These are phyloP conservation scores for Medicago truncatula DNA, from an alignment of 306 rosid species.

Conservation along the genomic window DNA sequence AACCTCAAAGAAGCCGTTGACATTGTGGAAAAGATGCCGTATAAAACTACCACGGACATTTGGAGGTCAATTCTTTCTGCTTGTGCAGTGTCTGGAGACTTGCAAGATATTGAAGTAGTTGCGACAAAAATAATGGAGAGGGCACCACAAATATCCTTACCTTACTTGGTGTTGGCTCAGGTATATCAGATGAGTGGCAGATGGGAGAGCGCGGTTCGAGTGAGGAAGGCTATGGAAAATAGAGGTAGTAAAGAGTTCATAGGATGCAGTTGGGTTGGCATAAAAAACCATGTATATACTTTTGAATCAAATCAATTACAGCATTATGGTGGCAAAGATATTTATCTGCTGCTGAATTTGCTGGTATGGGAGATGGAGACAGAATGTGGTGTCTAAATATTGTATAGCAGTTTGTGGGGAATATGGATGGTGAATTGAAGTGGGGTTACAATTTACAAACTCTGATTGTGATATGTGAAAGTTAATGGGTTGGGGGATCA, in stretches of 20 bases:
- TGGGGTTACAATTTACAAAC: constrained; percentile 1
- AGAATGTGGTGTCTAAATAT: constrained; percentile 44
- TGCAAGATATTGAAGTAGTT: constrained; percentile 63
- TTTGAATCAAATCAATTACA: constrained; percentile 65
- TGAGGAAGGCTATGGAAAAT: constrained; percentile 57
- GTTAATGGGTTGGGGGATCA: neutral
- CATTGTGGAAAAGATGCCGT: constrained; percentile 56
- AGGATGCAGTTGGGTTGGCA: constrained; percentile 75
- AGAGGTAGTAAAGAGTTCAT: constrained; percentile 45
- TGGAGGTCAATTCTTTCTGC: constrained; percentile 69
- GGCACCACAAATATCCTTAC: constrained; percentile 61
- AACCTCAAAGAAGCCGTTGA: constrained; percentile 66
- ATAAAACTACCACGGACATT: constrained; percentile 47
- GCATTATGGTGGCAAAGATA: constrained; percentile 62
- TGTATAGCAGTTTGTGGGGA: constrained; percentile 7
- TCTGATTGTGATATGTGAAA: neutral
- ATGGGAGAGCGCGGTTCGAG: constrained; percentile 81
- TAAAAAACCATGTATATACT: constrained; percentile 56
- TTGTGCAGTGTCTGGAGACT: constrained; percentile 56
- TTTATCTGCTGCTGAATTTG: constrained; percentile 61
- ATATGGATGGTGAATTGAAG: constrained; percentile 22
- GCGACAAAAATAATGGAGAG: constrained; percentile 63
- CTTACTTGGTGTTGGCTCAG: constrained; percentile 63
- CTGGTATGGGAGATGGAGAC: constrained; percentile 66
- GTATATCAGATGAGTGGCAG: constrained; percentile 65